Conservation (phyloP, 2,329 filamentous ascomycete genomes). For the Metarhizium humberi region DNA sequence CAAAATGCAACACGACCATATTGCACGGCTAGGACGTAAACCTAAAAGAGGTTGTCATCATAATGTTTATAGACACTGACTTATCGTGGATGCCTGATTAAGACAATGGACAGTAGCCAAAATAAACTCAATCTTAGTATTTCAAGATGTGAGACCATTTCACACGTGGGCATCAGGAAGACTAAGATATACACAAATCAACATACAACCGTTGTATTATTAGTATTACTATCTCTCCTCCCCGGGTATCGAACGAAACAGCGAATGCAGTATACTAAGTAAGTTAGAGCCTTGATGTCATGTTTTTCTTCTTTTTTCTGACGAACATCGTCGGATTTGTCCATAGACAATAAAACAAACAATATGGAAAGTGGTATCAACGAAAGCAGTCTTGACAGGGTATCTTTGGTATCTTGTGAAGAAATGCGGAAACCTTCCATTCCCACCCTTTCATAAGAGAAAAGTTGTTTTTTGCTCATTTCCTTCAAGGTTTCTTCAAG, state of each 20-base stretch:
- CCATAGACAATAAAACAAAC: slow-evolving; percentile 13
- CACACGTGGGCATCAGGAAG: background rate
- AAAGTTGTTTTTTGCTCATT: slow-evolving; percentile 16
- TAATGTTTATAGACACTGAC: no score
- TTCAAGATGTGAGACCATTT: background rate
- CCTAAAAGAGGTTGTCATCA: no score
- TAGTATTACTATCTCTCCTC: slow-evolving; percentile 33
- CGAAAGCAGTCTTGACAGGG: slow-evolving; percentile 43
- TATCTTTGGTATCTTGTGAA: slow-evolving; percentile 41
- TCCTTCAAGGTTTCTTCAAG: slow-evolving; percentile 13
- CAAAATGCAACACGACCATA: no score
- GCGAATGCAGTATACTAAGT: slow-evolving; percentile 17
- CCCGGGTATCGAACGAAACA: slow-evolving; percentile 31
- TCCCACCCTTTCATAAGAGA: slow-evolving; percentile 33
- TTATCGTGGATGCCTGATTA: no score
- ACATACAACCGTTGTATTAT: slow-evolving; percentile 32
- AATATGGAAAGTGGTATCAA: slow-evolving; percentile 31
- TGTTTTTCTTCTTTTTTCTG: slow-evolving; percentile 11
- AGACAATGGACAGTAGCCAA: no score
- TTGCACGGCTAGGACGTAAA: no score
- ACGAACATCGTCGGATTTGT: slow-evolving; percentile 7
- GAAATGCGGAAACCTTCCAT: slow-evolving; percentile 44
- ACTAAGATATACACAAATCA: slow-evolving; percentile 7
- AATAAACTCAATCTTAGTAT: no score
- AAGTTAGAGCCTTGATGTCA: slow-evolving; percentile 8